Base-by-base conservation (phyloP, 1,284 basidiomycete species). In the Boletellus dicymbophilus region DNA sequence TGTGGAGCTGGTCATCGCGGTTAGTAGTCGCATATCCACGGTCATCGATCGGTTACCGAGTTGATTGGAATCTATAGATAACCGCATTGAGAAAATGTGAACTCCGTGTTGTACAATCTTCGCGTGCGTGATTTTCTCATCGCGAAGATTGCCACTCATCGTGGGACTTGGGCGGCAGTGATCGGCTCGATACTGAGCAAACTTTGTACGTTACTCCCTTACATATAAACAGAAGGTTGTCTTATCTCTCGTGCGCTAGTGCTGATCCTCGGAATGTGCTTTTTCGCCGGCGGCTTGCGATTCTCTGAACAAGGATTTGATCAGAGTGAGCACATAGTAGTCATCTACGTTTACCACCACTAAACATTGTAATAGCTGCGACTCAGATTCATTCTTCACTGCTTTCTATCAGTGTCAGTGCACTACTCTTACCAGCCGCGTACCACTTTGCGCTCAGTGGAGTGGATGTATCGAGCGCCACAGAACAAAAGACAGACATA, bases 1-100 rank as follows among this genome's bases (percentile, higher is more conserved):
- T 21, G 82, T 90, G 16, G 85, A 88, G 59, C 70, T 86, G 26
- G 85, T 91, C 11, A 74, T 90, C 41, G 86, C 88, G 48, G 87
- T 88, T 57, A 57, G 83, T 68, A 22, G 51, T 38, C 28, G 18
- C 10, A 15, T 22, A 23, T 34, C 46, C 15, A 33, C 10, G n/a
- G 36, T 22, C 16, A 13, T 6, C 27, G 11, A 34, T 26, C n/a
- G 22, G 42, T 37, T 23, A 15, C 56, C 55, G 33, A 65, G 53
- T 22, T 59, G 6, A 58, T 58, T 25, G 39, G 8, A 3, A 34
- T 67, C 46, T 20, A 65, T 72, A 92, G 80, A 83, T 93, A 51
- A 85, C 84, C 45, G 92, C 91, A 0, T 73, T 95, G 47, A 78
- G 83, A 40, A 90, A 90, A 69, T 93, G 92, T 58, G 88, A 95